Evolutionary conservation across 78 protist species (phyloP), one percentile per base, ranked within the genome.

Genomic region (Thecamonas trahens): DNA sequence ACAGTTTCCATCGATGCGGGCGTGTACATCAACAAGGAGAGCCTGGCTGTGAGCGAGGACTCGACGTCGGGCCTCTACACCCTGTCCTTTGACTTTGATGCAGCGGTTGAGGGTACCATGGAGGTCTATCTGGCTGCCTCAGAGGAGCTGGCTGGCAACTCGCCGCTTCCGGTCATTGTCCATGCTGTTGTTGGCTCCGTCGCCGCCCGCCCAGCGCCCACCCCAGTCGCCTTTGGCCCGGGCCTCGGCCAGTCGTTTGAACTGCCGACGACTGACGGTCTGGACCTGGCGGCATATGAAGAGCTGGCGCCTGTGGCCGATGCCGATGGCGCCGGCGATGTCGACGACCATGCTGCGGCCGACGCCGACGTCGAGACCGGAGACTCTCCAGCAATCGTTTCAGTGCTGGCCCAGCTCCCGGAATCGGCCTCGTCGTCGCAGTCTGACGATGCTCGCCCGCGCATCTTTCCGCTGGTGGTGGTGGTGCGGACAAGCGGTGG

Each of bases 1-100:
- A 42, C 47, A 42, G 47, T 11, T 6, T 13, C 47, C 22, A 6
- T 42, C 22, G 47, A 11, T 13, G 47, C 47, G 22, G 47, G 11
- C 11, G 6, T 42, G 22, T 11, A 42, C 47, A 11, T 42, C 22
- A 6, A 42, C 47, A 42, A 42, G 47, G 47, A 42, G 47, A 42
- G 22, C 22, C 11, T 42, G 47, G 11, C 6, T 6, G 22, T 42
- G 47, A 42, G 11, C 22, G 11, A 42, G 47, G 47, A 42, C 47
- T 6, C 6, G 47, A 6, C 11, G 47, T 11, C 6, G 47, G 47
- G 22, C 22, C 0, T 1, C 2, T 38, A 44, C 40, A 3, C 14
- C 17, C n/a, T 73, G 59, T 57, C 50, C 37, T 73, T 73, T 9
- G 14, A 0, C 7, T 64, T 73, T 32, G 79, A 73, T 37, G 72